These are phyloP conservation scores for Hippophae rhamnoides DNA, from an alignment of 306 rosid genomes.

Conservation along the genomic window DNA sequence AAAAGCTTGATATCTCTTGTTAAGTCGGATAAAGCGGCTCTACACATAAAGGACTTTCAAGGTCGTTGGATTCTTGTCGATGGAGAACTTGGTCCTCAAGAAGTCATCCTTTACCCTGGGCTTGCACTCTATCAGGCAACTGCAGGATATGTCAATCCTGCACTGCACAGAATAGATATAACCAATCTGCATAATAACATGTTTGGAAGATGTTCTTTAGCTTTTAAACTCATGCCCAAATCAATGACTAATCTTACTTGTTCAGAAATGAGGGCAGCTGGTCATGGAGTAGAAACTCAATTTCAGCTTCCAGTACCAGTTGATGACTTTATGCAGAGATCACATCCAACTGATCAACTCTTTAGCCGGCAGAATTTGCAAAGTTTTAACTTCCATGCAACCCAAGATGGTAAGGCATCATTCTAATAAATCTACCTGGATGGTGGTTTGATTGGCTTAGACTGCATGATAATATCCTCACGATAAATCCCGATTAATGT, in stretches of 20 bases:
- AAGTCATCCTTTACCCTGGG: slow-evolving; percentile 87
- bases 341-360: slow-evolving; percentile 66
- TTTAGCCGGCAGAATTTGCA: slow-evolving; percentile 62
- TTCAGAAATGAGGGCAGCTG: slow-evolving; percentile 96
- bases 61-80: slow-evolving; percentile 91
- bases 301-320: slow-evolving; percentile 86
- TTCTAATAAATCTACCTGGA: slow-evolving; percentile 10
- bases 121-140: slow-evolving; percentile 96
- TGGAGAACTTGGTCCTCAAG: slow-evolving; percentile 90
- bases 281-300: slow-evolving; percentile 89
- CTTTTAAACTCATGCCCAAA: slow-evolving; percentile 85
- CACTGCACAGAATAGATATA: slow-evolving; percentile 64
- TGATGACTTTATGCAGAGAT: slow-evolving; percentile 95
- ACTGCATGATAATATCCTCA: background rate
- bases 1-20: slow-evolving; percentile 81
- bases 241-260: slow-evolving; percentile 82
- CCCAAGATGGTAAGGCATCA: slow-evolving; percentile 67
- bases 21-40: slow-evolving; percentile 77
- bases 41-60: slow-evolving; percentile 70
- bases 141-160: slow-evolving; percentile 92
- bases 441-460: background rate
- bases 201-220: slow-evolving; percentile 71
- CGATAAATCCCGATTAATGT: background rate
- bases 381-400: slow-evolving; percentile 63
- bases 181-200: slow-evolving; percentile 57